phyloP scores from a whole-genome alignment of 1,284 basidiomycete genomes.

The Entoloma clypeatum region DNA sequence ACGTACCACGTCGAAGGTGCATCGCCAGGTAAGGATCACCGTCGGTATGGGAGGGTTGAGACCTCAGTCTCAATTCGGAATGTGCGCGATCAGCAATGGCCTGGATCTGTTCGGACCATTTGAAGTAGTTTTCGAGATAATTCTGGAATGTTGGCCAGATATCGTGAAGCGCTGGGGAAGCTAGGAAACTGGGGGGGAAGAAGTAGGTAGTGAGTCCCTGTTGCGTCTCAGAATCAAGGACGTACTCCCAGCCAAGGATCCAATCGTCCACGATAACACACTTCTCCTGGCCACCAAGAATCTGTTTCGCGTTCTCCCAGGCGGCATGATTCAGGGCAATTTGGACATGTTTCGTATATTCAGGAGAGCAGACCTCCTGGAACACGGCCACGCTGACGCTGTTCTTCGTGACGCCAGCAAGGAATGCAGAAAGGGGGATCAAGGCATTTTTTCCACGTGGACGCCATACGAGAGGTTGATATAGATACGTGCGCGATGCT shows the following conservation, averaged over 20 bases:
- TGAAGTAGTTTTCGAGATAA: conserved; percentile 37
- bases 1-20: conserved; percentile 38
- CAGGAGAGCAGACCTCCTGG: conserved; percentile 34
- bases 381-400: conserved; percentile 35
- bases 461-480: conserved; percentile 42
- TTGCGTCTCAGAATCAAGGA: conserved; percentile 1
- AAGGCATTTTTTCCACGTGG: conserved; percentile 34
- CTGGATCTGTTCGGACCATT: conserved; percentile 35
- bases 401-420: conserved; percentile 33
- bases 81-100: conserved; percentile 33
- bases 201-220: conserved; percentile 1
- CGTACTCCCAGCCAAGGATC: conserved; percentile 41
- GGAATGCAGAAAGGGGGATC: conserved; percentile 40
- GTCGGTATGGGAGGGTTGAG: conserved; percentile 18
- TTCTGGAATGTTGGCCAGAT: conserved; percentile 39
- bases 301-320: conserved; percentile 33
- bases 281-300: conserved; percentile 29
- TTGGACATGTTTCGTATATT: conserved; percentile 32
- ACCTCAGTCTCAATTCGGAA: conserved; percentile 26
- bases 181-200: conserved; percentile 31
- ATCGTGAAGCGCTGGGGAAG: conserved; percentile 33
- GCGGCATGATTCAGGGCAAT: conserved; percentile 23
- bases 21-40: conserved; percentile 40
- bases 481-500: conserved; percentile 37
- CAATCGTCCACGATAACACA: conserved; percentile 41